phyloP scores from a whole-genome alignment of 2,329 filamentous ascomycete species.

The Ophiosphaerella korrae region DNA sequence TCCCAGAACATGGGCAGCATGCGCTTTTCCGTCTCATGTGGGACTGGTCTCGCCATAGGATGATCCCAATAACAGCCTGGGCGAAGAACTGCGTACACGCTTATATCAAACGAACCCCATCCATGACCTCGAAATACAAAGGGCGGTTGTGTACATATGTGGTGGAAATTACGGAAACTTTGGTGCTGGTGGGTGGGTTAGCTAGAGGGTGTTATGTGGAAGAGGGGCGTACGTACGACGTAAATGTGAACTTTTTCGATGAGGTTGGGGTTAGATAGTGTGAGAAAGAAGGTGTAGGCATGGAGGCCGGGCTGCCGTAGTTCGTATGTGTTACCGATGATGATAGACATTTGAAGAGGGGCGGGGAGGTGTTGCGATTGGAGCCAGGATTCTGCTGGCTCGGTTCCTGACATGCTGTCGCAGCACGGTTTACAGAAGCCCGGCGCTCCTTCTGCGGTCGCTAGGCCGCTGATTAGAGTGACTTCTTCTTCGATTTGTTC shows the following conservation, averaged over 20 bases:
- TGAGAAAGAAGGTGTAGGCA: not conserved
- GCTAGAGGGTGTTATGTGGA: not conserved
- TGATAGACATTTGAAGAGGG: not conserved
- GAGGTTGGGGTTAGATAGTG: not conserved
- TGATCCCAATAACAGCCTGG: not conserved
- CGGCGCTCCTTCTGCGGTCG: not conserved
- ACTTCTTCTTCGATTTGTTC: not conserved
- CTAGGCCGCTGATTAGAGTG: slow-evolving; percentile 1
- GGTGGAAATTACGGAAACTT: not conserved
- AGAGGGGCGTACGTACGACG: not conserved
- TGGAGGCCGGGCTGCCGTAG: not conserved
- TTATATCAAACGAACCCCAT: slow-evolving; percentile 1
- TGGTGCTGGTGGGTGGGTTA: not conserved
- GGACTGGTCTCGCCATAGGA: not conserved
- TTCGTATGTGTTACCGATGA: not conserved
- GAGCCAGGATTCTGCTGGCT: not conserved
- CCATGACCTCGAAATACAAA: not conserved
- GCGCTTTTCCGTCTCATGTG: not conserved
- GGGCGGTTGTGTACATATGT: not conserved
- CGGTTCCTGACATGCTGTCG: not conserved
- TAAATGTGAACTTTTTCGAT: slow-evolving; percentile 1
- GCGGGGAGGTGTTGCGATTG: not conserved
- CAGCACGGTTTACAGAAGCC: not conserved
- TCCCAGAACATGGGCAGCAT: slow-evolving; percentile 1
- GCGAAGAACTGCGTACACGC: not conserved